Evolutionary conservation across 2,329 filamentous ascomycete genomes (phyloP), one percentile per base, ranked within the genome.

Genomic region (Beauveria varroae): DNA sequence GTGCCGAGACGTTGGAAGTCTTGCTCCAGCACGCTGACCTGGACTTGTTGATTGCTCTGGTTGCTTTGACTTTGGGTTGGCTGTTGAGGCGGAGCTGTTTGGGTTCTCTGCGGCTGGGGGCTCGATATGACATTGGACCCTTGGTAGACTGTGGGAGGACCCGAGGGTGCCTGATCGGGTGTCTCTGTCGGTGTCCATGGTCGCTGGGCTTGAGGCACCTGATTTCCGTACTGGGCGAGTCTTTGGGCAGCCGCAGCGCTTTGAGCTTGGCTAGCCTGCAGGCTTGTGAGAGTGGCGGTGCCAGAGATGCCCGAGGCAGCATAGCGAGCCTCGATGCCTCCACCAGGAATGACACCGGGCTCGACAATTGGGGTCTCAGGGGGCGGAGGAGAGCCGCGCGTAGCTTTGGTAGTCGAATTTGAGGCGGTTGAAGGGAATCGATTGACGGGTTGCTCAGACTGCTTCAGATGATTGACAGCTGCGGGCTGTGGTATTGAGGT

Each of bases 121-220:
- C 74, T 81, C 37, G 81, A 74, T 6, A 93, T 86, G 64, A 90
- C 86, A 65, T 87, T 88, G 57, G 85, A 83, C 7, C 95, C 95
- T 75, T 97, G 93, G 68, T 97, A 98, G 1, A 96, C 89, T 0
- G 90, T 92, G 1, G 93, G 92, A 34, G 92, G 92, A 0, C 93
- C 93, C 76, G 96, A 91, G 5, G 91, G 91, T 57, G 92, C 88
- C 64, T 87, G 88, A 37, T 91, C 92, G 1, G 93, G 92, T 62
- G 87, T 83, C 72, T 99, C 95, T 3, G 95, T 98, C 1, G 95
- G 95, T 10, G 93, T 98, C 95, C 93, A 98, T 34, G 93, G 93
- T 53, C 93, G 69, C 60, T 72, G 74, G 28, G 67, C 66, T 9
- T 66, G 65, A 34, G 73, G 73, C n/a, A 67, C 64, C 49, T 75